phyloP scores from a whole-genome alignment of 2,329 filamentous ascomycete species.

The Lachnellula occidentalis region DNA sequence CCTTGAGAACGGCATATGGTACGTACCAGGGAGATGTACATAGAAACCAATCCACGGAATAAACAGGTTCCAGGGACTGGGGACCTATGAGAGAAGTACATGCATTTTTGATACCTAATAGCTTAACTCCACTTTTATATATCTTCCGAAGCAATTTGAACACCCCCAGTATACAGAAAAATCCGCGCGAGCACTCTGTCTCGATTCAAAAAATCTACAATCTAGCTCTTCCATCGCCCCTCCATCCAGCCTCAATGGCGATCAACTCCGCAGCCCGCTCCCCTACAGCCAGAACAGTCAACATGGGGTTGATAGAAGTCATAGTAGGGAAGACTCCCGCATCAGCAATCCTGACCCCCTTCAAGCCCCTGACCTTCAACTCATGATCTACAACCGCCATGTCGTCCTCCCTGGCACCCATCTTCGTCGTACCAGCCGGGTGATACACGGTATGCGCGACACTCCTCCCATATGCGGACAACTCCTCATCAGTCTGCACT shows the following conservation, averaged over 20 bases:
- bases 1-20: no score
- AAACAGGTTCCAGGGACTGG: no score
- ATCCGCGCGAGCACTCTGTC: background rate
- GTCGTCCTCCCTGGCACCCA: conserved; percentile 68
- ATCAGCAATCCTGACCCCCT: conserved; percentile 73
- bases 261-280: conserved; percentile 83
- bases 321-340: conserved; percentile 86
- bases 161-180: background rate
- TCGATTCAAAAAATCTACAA: conserved; percentile 17
- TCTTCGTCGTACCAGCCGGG: conserved; percentile 83
- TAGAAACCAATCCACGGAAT: no score
- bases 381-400: conserved; percentile 75
- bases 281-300: conserved; percentile 78
- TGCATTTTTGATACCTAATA: background rate
- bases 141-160: background rate
- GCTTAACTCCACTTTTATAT: background rate
- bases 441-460: conserved; percentile 89
- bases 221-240: conserved; percentile 23
- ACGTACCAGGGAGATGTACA: no score
- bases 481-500: conserved; percentile 67
- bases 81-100: no score
- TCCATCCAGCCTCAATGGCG: conserved; percentile 66
- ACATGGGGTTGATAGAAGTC: conserved; percentile 82
- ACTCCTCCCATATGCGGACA: conserved; percentile 74
- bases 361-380: conserved; percentile 66